A percentile compares a stretch with the other conserved stretches of the same genome.
phyloP scores from a whole-genome alignment of 106 monocot genomes.

The Triglochin maritima region DNA sequence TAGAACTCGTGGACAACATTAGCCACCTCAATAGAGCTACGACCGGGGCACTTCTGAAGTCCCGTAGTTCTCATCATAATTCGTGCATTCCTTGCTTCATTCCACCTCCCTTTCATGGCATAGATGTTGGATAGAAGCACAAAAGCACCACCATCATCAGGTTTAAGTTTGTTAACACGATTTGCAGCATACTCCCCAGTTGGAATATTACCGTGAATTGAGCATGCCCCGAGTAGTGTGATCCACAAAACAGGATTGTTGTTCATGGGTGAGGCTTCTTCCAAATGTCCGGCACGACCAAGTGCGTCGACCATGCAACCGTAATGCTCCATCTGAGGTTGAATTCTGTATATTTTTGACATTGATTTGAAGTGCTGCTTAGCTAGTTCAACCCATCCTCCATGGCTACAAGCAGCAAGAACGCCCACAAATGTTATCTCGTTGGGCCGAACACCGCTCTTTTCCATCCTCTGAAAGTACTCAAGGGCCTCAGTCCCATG shows the following conservation, averaged over 20 bases:
- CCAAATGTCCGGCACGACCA: conserved; percentile 28
- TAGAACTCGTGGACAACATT: conserved; percentile 20
- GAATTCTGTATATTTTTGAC: conserved; percentile 15
- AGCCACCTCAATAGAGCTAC: conserved; percentile 25
- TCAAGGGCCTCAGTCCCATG: conserved; percentile 24
- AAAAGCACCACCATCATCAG: conserved; percentile 25
- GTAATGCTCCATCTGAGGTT: conserved; percentile 35
- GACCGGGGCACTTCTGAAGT: conserved; percentile 26
- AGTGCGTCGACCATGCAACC: conserved; percentile 37
- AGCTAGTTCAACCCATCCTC: conserved; percentile 18
- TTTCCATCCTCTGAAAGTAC: conserved; percentile 28
- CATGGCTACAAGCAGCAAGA: conserved; percentile 40
- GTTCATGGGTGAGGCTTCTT: conserved; percentile 11
- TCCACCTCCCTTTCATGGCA: conserved; percentile 30
- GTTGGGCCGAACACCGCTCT: conserved; percentile 21
- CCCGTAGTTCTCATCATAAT: conserved; percentile 25
- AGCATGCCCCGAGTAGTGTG: conserved; percentile 35
- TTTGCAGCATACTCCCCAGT: conserved; percentile 17
- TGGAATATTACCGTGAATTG: conserved; percentile 24
- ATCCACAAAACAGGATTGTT: conserved; percentile 23
- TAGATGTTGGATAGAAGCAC: conserved; percentile 38
- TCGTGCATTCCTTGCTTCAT: conserved; percentile 20
- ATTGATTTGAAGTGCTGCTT: conserved; percentile 27
- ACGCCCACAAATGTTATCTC: conserved; percentile 42
- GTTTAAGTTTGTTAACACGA: conserved; percentile 15